Evolutionary conservation across 805 yeast genomes (phyloP).

Genomic region (Ogataea pini): DNA sequence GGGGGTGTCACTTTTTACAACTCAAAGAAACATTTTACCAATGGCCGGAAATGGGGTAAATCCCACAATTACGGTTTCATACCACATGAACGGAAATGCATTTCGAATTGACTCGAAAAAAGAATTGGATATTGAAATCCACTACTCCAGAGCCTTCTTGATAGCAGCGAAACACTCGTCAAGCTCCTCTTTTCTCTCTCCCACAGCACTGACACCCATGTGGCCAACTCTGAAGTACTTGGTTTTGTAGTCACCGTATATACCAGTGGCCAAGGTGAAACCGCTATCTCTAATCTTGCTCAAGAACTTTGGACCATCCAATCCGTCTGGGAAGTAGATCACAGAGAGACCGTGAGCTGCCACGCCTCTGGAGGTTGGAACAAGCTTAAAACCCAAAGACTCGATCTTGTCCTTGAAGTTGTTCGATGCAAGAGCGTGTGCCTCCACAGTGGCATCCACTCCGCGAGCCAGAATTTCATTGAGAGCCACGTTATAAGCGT

Average conservation of each 20-base stretch:
- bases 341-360: slow-evolving; percentile 92
- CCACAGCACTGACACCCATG: slow-evolving; percentile 83
- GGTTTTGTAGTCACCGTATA: slow-evolving; percentile 74
- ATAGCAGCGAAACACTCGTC: slow-evolving; percentile 50
- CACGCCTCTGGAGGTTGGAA: slow-evolving; percentile 55
- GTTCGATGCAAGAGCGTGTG: slow-evolving; percentile 62
- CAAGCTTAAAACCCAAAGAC: slow-evolving; percentile 64
- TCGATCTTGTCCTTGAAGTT: slow-evolving; percentile 61
- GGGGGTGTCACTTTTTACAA: too few relatives aligned
- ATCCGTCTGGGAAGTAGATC: slow-evolving; percentile 74
- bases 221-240: slow-evolving; percentile 94
- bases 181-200: slow-evolving; percentile 54
- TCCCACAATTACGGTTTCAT: background rate
- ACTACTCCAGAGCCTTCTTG: slow-evolving; percentile 38
- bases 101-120: slow-evolving; percentile 42
- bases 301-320: slow-evolving; percentile 68
- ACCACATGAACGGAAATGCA: background rate
- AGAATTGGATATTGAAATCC: slow-evolving; percentile 40
- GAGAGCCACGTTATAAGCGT: slow-evolving; percentile 76
- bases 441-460: slow-evolving; percentile 60
- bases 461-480: slow-evolving; percentile 57
- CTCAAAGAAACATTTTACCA: too few relatives aligned
- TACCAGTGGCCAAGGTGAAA: slow-evolving; percentile 85
- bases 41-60: too few relatives aligned
- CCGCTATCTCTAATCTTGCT: slow-evolving; percentile 60